Base-by-base conservation (phyloP, 2,329 filamentous ascomycete species). In the Bipolaris cookei region DNA sequence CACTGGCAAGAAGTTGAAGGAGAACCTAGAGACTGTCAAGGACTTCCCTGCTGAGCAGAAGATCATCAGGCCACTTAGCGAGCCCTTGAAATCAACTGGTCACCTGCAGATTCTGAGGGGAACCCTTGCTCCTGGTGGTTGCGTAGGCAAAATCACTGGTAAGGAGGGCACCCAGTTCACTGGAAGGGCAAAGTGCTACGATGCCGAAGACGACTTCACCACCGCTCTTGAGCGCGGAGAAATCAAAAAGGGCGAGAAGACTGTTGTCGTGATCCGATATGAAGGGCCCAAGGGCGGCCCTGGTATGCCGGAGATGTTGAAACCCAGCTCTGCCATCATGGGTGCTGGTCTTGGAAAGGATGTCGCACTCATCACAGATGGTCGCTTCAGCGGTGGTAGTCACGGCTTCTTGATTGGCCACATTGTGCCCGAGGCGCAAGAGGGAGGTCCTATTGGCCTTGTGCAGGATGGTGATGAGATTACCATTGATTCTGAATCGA, bases 321-420 rank as follows among this genome's bases (percentile, higher is more conserved):
- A 90, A 75, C 88, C 88, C 46, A 86, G 83, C 46, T 87, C 87
- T 11, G 88, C 88, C 28, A 88, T 91, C 72, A 91, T 91, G 88
- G 88, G 88, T 16, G 87, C 87, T 18, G 88, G 88, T 14, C 82
- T 90, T 10, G 88, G 88, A 66, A 84, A 90, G 68, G 88, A 91
- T 66, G 87, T 91, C 13, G 89, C 89, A 1, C 84, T 92, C 44
- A 82, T 92, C 59, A 91, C 89, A 1, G 89, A 92, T 68, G 87
- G 87, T 0, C 86, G 90, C 37, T 93, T 92, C 82, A 90, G 86
- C 7, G 92, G 92, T 56, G 92, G 90, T 50, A 90, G 86, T 60
- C 91, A 95, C 83, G 91, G 91, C 37, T 95, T 95, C 84, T 81
- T 95, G 66, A 94, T 95, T 69, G 91, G 91, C 1, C 91, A 95